Evolutionary conservation across 2,329 filamentous ascomycete species (phyloP), one percentile per base, ranked within the genome.

Genomic region (Penicillium nordicum): DNA sequence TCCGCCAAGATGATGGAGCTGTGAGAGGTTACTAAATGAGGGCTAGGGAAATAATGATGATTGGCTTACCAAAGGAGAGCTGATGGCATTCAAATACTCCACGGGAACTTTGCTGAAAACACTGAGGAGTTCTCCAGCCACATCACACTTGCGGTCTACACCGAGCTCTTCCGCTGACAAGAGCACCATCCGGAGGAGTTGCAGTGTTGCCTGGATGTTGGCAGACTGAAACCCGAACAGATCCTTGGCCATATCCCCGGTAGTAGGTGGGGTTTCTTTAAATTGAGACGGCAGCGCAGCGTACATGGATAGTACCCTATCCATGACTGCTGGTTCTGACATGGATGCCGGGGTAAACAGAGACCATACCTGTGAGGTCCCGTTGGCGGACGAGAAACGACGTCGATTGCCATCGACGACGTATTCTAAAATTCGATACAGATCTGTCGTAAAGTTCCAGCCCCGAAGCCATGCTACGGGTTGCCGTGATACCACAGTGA

Each of bases 371-470:
- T 65, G 62, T 10, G 58, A 58, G 16, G 59, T 66, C 25, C 64
- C 64, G 36, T 67, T 67, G n/a, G 59, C 58, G 1, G 62, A 57
- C 7, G 64, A 66, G 37, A 58, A 62, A 12, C 59, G 61, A n/a
- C 64, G 64, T 5, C 59, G 56, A 29, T 63, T 66, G 2, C 56
- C 49, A 50, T 67, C 66, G 10, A 76, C 64, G 11, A 76, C 78
- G 59, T 84, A 80, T 62, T 84, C 82, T 16, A 85, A 68, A 9
- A 84, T 74, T 5, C 81, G 78, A 62, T 84, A 84, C 0, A 84
- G 68, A 62, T 84, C 81, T 0, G 80, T 83, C 7, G 78, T 80
- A 56, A 83, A 83, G 66, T 84, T 84, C 80, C 80, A 84, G 18
- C 82, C 82, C 41, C 76, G 74, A 8, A 84, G 68, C 82, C 82